phyloP scores from a whole-genome alignment of 2,329 filamentous ascomycete species.

The Capronia americana region DNA sequence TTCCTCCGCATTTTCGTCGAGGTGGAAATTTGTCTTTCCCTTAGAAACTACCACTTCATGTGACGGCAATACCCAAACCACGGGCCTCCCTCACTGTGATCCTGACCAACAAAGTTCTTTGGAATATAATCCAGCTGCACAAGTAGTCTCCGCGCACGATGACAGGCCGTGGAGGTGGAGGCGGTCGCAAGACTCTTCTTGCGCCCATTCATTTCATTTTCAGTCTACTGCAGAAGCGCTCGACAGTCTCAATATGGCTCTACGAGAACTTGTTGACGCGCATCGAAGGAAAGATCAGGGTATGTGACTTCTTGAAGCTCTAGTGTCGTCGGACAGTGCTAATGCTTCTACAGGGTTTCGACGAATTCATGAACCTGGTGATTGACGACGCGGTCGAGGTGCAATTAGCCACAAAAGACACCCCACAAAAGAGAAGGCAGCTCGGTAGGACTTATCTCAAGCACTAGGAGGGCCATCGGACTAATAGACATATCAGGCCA shows the following conservation, averaged over 20 bases:
- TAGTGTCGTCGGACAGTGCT: constrained; percentile 24
- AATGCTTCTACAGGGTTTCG: constrained; percentile 74
- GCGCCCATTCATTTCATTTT: constrained; percentile 89
- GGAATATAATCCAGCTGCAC: neutral
- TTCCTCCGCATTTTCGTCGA: constrained; percentile 29
- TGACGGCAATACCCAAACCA: neutral
- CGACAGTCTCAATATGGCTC: constrained; percentile 91
- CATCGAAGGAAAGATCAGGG: constrained; percentile 95
- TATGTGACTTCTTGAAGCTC: constrained; percentile 53
- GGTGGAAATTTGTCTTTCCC: constrained; percentile 9
- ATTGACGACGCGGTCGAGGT: constrained; percentile 96
- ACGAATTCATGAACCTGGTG: constrained; percentile 99
- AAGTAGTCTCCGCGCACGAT: constrained; percentile 42
- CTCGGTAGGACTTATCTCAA: constrained; percentile 66
- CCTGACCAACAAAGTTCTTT: neutral
- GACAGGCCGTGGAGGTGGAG: constrained; percentile 63
- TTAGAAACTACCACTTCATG: neutral
- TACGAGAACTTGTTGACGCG: constrained; percentile 94
- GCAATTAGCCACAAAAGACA: constrained; percentile 79
- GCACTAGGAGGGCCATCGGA: neutral
- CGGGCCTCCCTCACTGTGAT: neutral
- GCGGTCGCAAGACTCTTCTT: constrained; percentile 71
- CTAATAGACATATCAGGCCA: constrained; percentile 63
- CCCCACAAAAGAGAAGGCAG: constrained; percentile 77
- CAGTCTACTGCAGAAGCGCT: constrained; percentile 84